Conservation (phyloP, 306 rosid species). For the Dalbergia cochinchinensis region DNA sequence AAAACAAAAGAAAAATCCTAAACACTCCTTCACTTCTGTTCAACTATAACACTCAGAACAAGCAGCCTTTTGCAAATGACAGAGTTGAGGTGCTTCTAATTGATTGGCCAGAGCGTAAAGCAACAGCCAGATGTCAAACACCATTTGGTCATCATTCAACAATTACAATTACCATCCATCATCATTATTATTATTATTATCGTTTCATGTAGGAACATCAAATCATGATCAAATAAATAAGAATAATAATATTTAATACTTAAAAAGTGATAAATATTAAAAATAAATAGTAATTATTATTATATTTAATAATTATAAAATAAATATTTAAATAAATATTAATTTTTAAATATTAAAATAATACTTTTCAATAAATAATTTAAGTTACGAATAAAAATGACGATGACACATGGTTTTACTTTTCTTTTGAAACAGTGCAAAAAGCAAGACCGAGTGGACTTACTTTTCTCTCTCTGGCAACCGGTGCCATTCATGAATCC, state of each 20-base stretch:
- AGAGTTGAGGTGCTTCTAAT: background rate
- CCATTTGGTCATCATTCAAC: constrained; percentile 41
- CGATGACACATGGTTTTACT: too few relatives aligned
- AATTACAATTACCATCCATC: constrained; percentile 29
- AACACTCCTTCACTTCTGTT: background rate
- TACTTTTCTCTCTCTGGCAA: constrained; percentile 65
- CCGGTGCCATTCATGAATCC: constrained; percentile 61
- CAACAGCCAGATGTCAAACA: constrained; percentile 51
- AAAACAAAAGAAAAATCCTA: background rate
- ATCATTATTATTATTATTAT: background rate
- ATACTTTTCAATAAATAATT: too few relatives aligned
- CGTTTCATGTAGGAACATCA: background rate
- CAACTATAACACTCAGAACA: background rate
- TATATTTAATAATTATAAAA: too few relatives aligned
- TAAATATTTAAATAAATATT: too few relatives aligned
- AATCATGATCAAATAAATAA: background rate
- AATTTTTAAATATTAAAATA: too few relatives aligned
- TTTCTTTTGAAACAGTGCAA: background rate
- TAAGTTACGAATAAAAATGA: too few relatives aligned
- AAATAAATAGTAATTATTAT: too few relatives aligned
- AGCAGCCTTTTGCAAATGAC: background rate
- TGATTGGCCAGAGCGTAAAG: constrained; percentile 42
- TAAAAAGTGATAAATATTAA: too few relatives aligned
- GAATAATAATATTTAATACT: too few relatives aligned
- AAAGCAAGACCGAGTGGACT: constrained; percentile 42